phyloP scores from a whole-genome alignment of 176 grass and related monocot species.

The Juncus effusus region DNA sequence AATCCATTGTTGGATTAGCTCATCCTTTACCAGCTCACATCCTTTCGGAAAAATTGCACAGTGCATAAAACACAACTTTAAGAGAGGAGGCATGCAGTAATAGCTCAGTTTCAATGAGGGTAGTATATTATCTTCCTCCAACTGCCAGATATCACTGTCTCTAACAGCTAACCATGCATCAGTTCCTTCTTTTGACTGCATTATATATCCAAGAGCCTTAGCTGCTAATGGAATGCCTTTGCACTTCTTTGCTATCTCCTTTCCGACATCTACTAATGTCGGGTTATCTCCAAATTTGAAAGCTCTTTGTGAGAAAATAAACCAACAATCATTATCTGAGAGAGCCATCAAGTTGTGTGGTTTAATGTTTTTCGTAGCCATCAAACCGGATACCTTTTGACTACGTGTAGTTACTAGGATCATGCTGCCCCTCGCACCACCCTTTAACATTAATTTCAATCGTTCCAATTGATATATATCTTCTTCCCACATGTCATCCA shows the following conservation, averaged over 20 bases:
- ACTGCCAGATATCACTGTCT: conserved; percentile 29
- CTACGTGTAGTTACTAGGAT: conserved; percentile 22
- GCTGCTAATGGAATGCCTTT: conserved; percentile 20
- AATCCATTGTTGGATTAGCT: neutral
- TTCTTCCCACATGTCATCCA: conserved; percentile 28
- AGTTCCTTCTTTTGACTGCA: neutral
- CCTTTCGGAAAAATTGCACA: conserved; percentile 27
- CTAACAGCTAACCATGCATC: conserved; percentile 17
- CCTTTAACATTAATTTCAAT: conserved; percentile 23
- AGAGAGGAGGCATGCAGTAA: conserved; percentile 17
- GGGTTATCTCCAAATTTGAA: neutral
- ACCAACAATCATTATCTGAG: conserved; percentile 19
- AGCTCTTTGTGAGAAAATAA: conserved; percentile 15
- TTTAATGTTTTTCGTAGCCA: neutral
- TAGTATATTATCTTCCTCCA: conserved; percentile 11
- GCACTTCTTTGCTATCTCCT: conserved; percentile 24
- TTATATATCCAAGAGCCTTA: conserved; percentile 19
- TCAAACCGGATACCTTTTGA: neutral
- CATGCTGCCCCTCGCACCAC: conserved; percentile 12
- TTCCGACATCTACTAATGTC: neutral
- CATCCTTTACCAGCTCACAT: conserved; percentile 27
- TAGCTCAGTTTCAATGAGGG: conserved; percentile 23
- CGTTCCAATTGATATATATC: neutral
- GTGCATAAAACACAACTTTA: conserved; percentile 27
- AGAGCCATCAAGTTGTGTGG: conserved; percentile 14